phyloP scores from a whole-genome alignment of 345 rosid species.

The Sapria himalayana region DNA sequence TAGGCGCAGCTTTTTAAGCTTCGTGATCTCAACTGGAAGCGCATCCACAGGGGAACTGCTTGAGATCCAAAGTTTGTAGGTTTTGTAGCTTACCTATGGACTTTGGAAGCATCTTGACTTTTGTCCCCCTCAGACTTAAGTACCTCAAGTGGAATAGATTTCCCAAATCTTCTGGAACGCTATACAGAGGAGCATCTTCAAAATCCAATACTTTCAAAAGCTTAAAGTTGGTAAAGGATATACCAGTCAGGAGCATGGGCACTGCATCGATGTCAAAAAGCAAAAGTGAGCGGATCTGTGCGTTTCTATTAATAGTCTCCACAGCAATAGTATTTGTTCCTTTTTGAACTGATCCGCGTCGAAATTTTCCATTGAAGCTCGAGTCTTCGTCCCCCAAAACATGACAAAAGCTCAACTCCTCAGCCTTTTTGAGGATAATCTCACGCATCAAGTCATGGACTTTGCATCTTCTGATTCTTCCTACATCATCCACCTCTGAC shows the following conservation, averaged over 20 bases:
- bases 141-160: conserved; percentile 15
- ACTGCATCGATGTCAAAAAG: conserved; percentile 11
- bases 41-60: conserved; percentile 15
- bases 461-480: conserved; percentile 14
- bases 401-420: conserved; percentile 17
- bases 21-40: conserved; percentile 19
- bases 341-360: conserved; percentile 20
- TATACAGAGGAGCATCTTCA: conserved; percentile 13
- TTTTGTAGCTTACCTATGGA: conserved; percentile 21
- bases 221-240: conserved; percentile 5
- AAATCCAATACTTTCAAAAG: conserved; percentile 21
- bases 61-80: conserved; percentile 27
- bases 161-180: conserved; percentile 15
- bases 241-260: background rate
- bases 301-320: conserved; percentile 4
- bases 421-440: conserved; percentile 16
- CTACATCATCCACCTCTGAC: conserved; percentile 11
- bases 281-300: conserved; percentile 20
- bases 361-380: conserved; percentile 16
- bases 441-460: conserved; percentile 21
- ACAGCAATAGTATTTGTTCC: background rate
- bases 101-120: conserved; percentile 14
- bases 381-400: conserved; percentile 8
- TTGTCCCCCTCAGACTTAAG: conserved; percentile 17
- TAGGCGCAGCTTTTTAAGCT: conserved; percentile 19